Evolutionary conservation across 148 eudicot species (phyloP), one percentile per base, ranked within the genome.

Genomic region (Vaccinium myrtillus): DNA sequence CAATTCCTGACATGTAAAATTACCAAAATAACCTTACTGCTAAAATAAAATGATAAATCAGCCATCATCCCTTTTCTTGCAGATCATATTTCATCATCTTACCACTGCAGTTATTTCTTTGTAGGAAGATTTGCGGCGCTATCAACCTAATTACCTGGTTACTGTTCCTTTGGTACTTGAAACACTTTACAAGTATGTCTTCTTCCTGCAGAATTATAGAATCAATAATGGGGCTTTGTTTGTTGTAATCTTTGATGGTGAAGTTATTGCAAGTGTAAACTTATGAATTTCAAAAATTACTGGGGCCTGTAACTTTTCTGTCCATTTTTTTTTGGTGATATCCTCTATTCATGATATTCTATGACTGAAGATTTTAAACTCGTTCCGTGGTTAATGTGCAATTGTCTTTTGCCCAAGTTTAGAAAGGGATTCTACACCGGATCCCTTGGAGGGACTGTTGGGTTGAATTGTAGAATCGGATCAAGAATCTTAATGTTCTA

Each of bases 101-200:
- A 83, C 73, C 27, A 76, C 86, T 81, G 75, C 77, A 12, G 30
- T 55, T 70, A 9, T 58, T 82, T 85, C 59, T 76, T 78, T 90
- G 88, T 83, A 97, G 99, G 99, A 97, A 84, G 99, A 97, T 91
- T 91, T 97, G 90, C 90, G 83, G 79, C 87, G 85, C 43, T 92
- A 91, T 89, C 98, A 93, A 79, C 98, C 99, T 77, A 91, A 97
- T 84, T 97, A 95, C 87, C 86, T 97, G 82, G 88, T 97, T 84
- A 87, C 97, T 71, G 98, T 97, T 87, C 99, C 99, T 61, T 87
- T 95, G 80, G 95, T 97, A 75, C 94, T 86, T 89, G 98, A 97
- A 92, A 94, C 94, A 25, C 98, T 97, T 46, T 92, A 95, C 94
- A 95, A 90, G 99, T 95, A 87, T 67, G 89, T 86, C 7, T 61